phyloP scores from a whole-genome alignment of 306 rosid species.

The Lagenaria siceraria region DNA sequence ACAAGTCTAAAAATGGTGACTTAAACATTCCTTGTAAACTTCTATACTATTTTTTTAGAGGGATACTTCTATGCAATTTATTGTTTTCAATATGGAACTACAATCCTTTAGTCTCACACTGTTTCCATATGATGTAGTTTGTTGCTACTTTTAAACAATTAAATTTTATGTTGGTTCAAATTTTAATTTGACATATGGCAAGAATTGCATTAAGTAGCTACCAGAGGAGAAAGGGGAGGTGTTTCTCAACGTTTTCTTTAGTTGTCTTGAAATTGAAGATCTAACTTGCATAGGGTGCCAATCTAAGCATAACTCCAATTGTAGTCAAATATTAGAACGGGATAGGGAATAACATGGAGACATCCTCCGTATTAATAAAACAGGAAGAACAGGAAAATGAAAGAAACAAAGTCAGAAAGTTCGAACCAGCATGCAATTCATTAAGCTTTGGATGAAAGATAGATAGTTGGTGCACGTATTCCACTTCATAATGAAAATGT shows the following conservation, averaged over 20 bases:
- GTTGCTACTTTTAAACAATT: neutral
- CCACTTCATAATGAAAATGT: neutral
- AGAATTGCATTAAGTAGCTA: neutral
- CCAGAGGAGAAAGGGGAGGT: neutral
- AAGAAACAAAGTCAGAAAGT: neutral
- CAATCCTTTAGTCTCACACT: conserved; percentile 1
- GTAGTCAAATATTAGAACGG: neutral
- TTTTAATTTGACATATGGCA: neutral
- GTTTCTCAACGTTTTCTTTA: neutral
- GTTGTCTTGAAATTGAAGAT: neutral
- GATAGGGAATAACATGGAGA: neutral
- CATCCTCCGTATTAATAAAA: neutral
- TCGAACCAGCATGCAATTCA: neutral
- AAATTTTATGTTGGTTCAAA: neutral
- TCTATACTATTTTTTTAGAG: neutral
- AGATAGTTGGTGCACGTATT: neutral
- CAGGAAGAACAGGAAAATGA: neutral
- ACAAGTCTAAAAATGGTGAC: conserved; percentile 47
- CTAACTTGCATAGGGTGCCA: neutral
- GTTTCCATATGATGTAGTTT: neutral
- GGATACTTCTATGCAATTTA: conserved; percentile 7
- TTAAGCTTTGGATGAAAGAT: neutral
- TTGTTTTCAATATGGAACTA: conserved; percentile 9
- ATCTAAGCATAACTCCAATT: neutral
- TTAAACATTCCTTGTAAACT: conserved; percentile 8